Conservation (phyloP, 1,284 basidiomycete genomes). For the Tilletia horrida region DNA sequence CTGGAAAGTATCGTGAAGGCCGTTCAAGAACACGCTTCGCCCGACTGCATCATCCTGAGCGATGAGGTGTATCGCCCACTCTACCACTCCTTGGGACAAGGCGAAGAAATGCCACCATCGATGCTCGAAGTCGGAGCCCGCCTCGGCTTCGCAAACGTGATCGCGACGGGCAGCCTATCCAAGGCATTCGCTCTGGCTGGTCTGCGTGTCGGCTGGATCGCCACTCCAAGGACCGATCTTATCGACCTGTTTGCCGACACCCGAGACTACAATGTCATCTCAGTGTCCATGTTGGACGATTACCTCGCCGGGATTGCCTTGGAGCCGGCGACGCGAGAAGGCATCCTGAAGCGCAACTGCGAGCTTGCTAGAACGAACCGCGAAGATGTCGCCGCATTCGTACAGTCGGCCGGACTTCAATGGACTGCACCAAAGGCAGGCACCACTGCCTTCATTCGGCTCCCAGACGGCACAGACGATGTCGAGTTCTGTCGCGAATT, state of each 20-base stretch:
- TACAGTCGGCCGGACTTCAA: slow-evolving; percentile 2
- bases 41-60: slow-evolving; percentile 18
- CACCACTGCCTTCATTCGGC: slow-evolving; percentile 20
- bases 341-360: slow-evolving; percentile 16
- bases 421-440: slow-evolving; percentile 19
- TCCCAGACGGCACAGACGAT: slow-evolving; percentile 16
- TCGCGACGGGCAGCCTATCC: slow-evolving; percentile 20
- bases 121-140: slow-evolving; percentile 13
- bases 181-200: slow-evolving; percentile 22
- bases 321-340: slow-evolving; percentile 2
- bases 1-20: background rate
- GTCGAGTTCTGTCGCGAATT: slow-evolving; percentile 21
- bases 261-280: slow-evolving; percentile 21
- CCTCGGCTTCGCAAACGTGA: slow-evolving; percentile 18
- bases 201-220: slow-evolving; percentile 23
- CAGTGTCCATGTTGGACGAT: slow-evolving; percentile 20
- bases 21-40: slow-evolving; percentile 10
- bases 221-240: slow-evolving; percentile 13
- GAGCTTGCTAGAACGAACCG: slow-evolving; percentile 19
- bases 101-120: background rate
- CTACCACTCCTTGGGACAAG: slow-evolving; percentile 17
- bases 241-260: slow-evolving; percentile 11
- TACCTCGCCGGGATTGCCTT: slow-evolving; percentile 19
- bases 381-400: background rate
- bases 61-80: slow-evolving; percentile 23